Percentiles rank a stretch among this genome's conserved stretches.
Evolutionary conservation across 2,329 filamentous ascomycete species (phyloP).

Genomic region (Apiospora saccharicola): DNA sequence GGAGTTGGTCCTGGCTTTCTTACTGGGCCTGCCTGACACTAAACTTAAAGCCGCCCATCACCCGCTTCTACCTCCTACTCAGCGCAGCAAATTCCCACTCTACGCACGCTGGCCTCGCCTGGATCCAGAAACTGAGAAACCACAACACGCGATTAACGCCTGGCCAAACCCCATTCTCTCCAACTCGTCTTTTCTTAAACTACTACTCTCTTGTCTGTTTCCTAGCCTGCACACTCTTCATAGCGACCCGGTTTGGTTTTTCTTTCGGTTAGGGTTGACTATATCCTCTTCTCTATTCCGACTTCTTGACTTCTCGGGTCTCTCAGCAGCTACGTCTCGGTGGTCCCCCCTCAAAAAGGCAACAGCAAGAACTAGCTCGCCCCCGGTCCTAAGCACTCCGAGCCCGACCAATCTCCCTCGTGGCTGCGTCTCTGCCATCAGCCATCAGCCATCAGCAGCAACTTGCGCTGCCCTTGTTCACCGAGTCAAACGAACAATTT

Average conservation of each 20-base stretch:
- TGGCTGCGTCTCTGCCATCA: conserved; percentile 14
- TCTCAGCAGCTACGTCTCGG: background rate
- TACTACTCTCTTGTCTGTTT: conserved; percentile 7
- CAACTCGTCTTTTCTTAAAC: background rate
- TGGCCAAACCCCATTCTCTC: background rate
- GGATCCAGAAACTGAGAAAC: background rate
- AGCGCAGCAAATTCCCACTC: too few species aligned
- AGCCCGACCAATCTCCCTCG: conserved; percentile 16
- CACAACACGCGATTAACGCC: conserved; percentile 16
- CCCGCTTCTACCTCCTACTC: background rate
- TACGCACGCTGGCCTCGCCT: conserved; percentile 2
- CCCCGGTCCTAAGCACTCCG: conserved; percentile 9
- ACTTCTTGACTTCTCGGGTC: background rate
- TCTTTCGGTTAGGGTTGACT: background rate
- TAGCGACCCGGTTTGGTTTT: background rate
- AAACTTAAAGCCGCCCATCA: conserved; percentile 16
- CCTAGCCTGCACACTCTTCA: background rate
- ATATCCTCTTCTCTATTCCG: background rate
- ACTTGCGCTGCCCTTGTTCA: background rate
- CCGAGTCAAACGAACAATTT: conserved; percentile 19
- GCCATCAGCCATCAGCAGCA: conserved; percentile 18
- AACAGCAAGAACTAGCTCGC: background rate
- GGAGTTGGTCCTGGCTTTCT: conserved; percentile 20
- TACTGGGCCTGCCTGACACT: conserved; percentile 13
- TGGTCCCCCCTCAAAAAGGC: background rate